Evolutionary conservation across 345 rosid genomes (phyloP).

Genomic region (Pelargonium nanum): DNA sequence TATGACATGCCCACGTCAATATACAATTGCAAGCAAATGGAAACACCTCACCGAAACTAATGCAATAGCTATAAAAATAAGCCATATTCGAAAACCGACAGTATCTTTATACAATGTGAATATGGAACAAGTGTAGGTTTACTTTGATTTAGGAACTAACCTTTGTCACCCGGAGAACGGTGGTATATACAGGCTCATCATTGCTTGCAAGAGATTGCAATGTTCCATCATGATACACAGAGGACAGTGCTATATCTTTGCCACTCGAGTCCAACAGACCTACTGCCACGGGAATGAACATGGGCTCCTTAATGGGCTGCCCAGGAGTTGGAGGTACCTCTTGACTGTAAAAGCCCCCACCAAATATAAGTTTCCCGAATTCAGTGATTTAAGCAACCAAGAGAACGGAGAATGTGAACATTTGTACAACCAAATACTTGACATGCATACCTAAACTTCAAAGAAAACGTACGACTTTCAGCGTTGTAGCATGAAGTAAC

Average conservation of each 20-base stretch:
- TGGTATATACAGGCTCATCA: constrained; percentile 35
- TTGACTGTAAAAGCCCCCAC: constrained; percentile 45
- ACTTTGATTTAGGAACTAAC: constrained; percentile 22
- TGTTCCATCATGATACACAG: constrained; percentile 57
- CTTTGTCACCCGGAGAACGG: constrained; percentile 81
- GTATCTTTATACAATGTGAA: background rate
- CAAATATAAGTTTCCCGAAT: background rate
- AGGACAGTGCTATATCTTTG: constrained; percentile 64
- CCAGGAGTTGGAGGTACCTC: constrained; percentile 83
- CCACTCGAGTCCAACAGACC: constrained; percentile 78
- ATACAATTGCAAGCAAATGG: too few relatives aligned
- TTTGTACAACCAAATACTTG: constrained; percentile 1
- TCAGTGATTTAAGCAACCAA: background rate
- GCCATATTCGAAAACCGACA: background rate
- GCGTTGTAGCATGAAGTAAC: constrained; percentile 66
- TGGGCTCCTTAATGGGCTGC: constrained; percentile 78
- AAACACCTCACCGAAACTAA: too few relatives aligned
- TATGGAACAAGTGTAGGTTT: background rate
- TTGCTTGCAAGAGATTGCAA: constrained; percentile 37
- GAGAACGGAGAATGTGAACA: background rate
- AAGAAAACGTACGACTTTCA: constrained; percentile 61
- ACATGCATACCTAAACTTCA: constrained; percentile 65
- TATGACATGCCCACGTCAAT: too few relatives aligned
- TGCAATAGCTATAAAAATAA: too few relatives aligned
- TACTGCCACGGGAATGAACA: constrained; percentile 73